Base-by-base conservation (phyloP, 2,329 filamentous ascomycete genomes). In the Talaromyces sp. region DNA sequence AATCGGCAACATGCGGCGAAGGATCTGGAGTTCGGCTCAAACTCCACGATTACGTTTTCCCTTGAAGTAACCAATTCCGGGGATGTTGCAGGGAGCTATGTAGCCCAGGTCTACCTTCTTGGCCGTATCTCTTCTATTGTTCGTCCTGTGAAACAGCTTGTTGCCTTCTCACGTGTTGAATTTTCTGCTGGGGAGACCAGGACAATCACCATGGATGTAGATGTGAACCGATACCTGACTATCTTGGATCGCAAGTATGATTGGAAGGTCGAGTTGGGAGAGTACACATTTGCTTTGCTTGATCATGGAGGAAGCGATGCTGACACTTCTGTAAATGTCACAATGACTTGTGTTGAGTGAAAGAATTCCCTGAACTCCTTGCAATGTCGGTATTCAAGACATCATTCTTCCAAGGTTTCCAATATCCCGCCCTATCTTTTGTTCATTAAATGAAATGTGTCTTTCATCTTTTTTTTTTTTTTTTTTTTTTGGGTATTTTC, bases 261-360 rank as follows among this genome's bases (percentile, higher is more conserved):
- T 33, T 79, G 76, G 76, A 71, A 70, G 33, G 61, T 80, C 14
- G 77, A 79, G 62, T 74, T 66, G 54, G 76, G 76, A 0, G 54
- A 56, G 13, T 78, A 79, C 60, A 70, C 65, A 0, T 78, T 78
- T 58, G 73, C 74, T 13, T 58, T 78, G 52, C 54, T 77, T 42
- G 65, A 71, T n/a, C 64, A 78, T 63, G 74, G 74, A 5, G 73
- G 75, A 2, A 71, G 66, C 44, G 54, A 55, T 33, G 68, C 62
- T 2, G 64, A 74, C 56, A 70, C 65, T 11, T 48, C 39, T 4
- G 20, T 9, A 4, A 64, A 78, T 61, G 63, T 75, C 3, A 78
- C 74, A 2, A 51, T 79, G 65, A 62, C 43, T 30, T 75, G 73
- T 66, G 43, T 47, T 32, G 14, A 56, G 69, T 51, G 35, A 46